Percentiles rank a stretch among this genome's conserved stretches.
These are phyloP conservation scores for Lichtheimia ramosa DNA, from an alignment of 371 early-diverging fungal species.

Conservation along the genomic window DNA sequence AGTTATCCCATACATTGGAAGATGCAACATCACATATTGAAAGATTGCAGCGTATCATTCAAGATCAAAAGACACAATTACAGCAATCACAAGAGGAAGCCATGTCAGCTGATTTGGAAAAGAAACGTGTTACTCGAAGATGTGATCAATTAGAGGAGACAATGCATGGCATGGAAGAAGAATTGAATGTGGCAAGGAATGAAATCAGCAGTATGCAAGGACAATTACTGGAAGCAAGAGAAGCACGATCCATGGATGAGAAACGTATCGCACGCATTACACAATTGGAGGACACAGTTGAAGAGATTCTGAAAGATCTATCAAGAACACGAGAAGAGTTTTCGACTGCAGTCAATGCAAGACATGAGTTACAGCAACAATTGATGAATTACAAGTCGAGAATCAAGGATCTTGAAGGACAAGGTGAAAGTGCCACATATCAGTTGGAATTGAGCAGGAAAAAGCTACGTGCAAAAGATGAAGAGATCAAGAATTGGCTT, in stretches of 20 bases:
- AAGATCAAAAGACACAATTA: not conserved
- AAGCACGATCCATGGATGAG: not conserved
- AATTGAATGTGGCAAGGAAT: not conserved
- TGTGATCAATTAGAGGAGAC: not conserved
- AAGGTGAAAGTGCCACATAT: not conserved
- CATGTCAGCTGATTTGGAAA: too few species aligned
- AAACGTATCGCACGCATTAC: not conserved
- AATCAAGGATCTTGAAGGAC: not conserved
- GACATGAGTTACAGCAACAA: too few species aligned
- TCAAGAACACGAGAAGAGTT: not conserved
- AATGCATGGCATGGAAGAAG: not conserved
- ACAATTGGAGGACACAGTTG: not conserved
- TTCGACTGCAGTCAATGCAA: not conserved
- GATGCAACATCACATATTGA: slow-evolving; percentile 3
- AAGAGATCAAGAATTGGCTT: slow-evolving; percentile 10
- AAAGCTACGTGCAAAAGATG: slow-evolving; percentile 2
- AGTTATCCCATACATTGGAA: not conserved
- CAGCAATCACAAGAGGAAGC: slow-evolving; percentile 1
- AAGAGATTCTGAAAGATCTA: not conserved
- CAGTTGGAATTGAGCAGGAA: not conserved
- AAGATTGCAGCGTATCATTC: not conserved
- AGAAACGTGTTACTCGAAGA: too few species aligned
- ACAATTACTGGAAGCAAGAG: not conserved
- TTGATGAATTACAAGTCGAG: not conserved
- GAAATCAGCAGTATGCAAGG: not conserved